A percentile compares a stretch with the other conserved stretches of the same genome.
These are phyloP conservation scores for Gracilaria domingensis DNA, from an alignment of 23 red algal species.

Conservation along the genomic window DNA sequence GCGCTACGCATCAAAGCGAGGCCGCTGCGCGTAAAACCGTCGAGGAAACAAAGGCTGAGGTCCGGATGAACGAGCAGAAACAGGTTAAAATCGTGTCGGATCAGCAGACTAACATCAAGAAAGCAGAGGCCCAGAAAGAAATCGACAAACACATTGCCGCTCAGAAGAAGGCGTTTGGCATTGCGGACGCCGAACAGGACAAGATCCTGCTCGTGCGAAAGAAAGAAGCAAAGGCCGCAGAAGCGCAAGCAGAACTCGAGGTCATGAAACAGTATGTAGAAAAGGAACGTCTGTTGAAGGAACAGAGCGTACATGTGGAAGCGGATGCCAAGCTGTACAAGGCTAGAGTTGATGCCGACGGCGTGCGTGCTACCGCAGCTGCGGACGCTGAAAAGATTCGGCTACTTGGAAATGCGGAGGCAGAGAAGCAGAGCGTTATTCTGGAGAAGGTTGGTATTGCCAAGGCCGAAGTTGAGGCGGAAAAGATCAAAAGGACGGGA, in stretches of 20 bases:
- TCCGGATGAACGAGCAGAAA: slow-evolving; percentile 50
- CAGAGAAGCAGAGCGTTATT: slow-evolving; percentile 41
- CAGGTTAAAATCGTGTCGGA: slow-evolving; percentile 45
- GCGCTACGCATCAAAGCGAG: slow-evolving; percentile 41
- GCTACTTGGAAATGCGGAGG: slow-evolving; percentile 60
- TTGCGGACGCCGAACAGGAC: slow-evolving; percentile 53
- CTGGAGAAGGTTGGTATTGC: slow-evolving; percentile 19
- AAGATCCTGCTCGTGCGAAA: slow-evolving; percentile 43
- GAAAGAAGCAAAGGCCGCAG: slow-evolving; percentile 50
- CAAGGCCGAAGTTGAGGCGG: slow-evolving; percentile 16
- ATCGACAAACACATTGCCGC: slow-evolving; percentile 21
- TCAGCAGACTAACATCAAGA: slow-evolving; percentile 32
- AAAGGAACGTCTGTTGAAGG: slow-evolving; percentile 51
- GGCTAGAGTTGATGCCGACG: slow-evolving; percentile 54
- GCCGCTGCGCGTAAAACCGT: slow-evolving; percentile 14
- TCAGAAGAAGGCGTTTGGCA: slow-evolving; percentile 54
- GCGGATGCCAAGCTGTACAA: slow-evolving; percentile 72
- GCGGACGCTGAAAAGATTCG: slow-evolving; percentile 42
- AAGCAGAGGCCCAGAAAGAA: slow-evolving; percentile 48
- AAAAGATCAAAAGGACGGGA: slow-evolving; percentile 3
- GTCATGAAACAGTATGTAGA: slow-evolving; percentile 51
- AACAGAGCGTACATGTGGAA: slow-evolving; percentile 52
- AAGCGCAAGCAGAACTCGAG: slow-evolving; percentile 53
- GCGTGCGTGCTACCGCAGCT: slow-evolving; percentile 40
- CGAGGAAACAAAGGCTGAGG: slow-evolving; percentile 37